Evolutionary conservation across 176 grass and related monocot genomes (phyloP).

Genomic region (Ananas comosus): DNA sequence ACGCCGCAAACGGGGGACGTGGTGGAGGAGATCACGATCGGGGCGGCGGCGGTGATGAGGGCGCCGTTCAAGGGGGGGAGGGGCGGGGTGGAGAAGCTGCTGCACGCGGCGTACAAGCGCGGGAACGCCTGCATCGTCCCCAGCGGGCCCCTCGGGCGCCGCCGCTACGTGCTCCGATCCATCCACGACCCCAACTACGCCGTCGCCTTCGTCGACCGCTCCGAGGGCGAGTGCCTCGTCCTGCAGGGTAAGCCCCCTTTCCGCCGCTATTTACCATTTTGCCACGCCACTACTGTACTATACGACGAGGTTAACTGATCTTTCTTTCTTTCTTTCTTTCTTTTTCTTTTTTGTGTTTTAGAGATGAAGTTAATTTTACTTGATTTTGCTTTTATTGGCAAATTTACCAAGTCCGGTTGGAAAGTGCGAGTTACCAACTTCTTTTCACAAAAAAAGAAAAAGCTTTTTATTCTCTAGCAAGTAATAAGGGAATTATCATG

Average conservation of each 20-base stretch:
- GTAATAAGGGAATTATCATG: too few relatives aligned
- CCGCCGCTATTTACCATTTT: too few relatives aligned
- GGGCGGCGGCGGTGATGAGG: slow-evolving; percentile 31
- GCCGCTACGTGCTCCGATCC: slow-evolving; percentile 73
- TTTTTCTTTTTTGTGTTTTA: background rate
- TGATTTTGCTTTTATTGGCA: too few relatives aligned
- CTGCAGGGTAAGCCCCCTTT: slow-evolving; percentile 48
- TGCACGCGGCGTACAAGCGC: slow-evolving; percentile 66
- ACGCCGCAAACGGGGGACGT: slow-evolving; percentile 72
- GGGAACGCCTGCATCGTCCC: slow-evolving; percentile 88
- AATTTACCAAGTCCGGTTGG: too few relatives aligned
- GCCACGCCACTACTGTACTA: too few relatives aligned
- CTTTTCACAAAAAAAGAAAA: too few relatives aligned
- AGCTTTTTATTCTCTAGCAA: too few relatives aligned
- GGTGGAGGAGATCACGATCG: slow-evolving; percentile 59
- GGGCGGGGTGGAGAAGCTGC: slow-evolving; percentile 59
- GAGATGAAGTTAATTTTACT: too few relatives aligned
- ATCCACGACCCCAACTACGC: slow-evolving; percentile 96
- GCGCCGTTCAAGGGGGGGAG: slow-evolving; percentile 87
- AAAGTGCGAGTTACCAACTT: too few relatives aligned
- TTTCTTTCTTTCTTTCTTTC: background rate
- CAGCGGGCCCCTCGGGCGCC: slow-evolving; percentile 33
- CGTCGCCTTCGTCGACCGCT: slow-evolving; percentile 74
- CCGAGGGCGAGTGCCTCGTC: slow-evolving; percentile 87
- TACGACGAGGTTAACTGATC: background rate